Evolutionary conservation across 2,329 filamentous ascomycete genomes (phyloP).

Genomic region (Fusarium sp.): DNA sequence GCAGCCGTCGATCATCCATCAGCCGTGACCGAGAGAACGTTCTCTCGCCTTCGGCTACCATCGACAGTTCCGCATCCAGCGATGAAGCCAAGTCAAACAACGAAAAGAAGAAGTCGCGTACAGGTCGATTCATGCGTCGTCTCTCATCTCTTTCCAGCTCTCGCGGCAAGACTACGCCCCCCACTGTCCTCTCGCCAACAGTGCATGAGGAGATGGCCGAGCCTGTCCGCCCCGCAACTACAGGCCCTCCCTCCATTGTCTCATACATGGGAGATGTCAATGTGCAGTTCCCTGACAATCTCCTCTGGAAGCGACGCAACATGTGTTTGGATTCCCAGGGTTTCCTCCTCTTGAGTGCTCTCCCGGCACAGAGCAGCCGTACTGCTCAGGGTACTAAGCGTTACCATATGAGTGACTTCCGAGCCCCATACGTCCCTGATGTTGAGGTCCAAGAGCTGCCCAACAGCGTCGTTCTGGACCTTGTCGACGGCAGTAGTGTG

Average conservation of each 20-base stretch:
- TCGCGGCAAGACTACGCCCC: constrained; percentile 60
- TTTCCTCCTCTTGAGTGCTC: constrained; percentile 80
- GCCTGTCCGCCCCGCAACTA: constrained; percentile 49
- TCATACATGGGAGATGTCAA: constrained; percentile 90
- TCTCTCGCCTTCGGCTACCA: constrained; percentile 58
- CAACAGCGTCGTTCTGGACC: constrained; percentile 78
- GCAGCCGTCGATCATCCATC: constrained; percentile 68
- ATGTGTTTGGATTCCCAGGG: constrained; percentile 88
- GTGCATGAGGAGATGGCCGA: constrained; percentile 61
- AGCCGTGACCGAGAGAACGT: constrained; percentile 57
- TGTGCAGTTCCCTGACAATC: constrained; percentile 94
- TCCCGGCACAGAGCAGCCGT: constrained; percentile 67
- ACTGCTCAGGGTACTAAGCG: constrained; percentile 71
- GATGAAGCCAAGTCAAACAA: constrained; percentile 60
- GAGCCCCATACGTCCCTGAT: constrained; percentile 83
- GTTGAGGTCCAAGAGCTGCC: constrained; percentile 93
- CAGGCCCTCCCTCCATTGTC: constrained; percentile 60
- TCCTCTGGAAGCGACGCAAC: constrained; percentile 95
- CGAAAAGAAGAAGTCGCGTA: constrained; percentile 65
- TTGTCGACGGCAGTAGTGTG: constrained; percentile 71
- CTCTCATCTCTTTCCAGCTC: constrained; percentile 67
- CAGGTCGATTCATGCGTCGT: constrained; percentile 70
- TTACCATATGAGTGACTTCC: constrained; percentile 89
- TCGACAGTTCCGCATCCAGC: constrained; percentile 61
- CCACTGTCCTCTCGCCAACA: constrained; percentile 62